Evolutionary conservation across 495 filamentous ascomycete species (phyloP), one percentile per base, ranked within the genome.

Genomic region (Neurospora discreta): DNA sequence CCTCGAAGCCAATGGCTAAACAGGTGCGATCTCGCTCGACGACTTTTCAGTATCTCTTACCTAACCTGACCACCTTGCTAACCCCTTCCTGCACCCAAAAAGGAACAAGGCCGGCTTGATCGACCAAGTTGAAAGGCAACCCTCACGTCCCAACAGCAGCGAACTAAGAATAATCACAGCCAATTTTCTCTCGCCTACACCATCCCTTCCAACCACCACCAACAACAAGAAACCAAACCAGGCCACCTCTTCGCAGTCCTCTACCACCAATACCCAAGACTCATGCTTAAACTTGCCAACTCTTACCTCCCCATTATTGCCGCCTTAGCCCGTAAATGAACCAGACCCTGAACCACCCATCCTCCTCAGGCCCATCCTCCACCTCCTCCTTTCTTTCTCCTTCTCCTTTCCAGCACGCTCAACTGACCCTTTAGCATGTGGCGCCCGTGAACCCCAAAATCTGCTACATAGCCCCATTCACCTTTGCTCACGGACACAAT

Each of bases 41-140:
- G n/a, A n/a, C n/a, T n/a, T n/a, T n/a, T n/a, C n/a, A n/a, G n/a
- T n/a, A n/a, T n/a, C n/a, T n/a, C n/a, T n/a, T n/a, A n/a, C n/a
- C n/a, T 71, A n/a, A 74, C 71, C 41, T 33, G 23, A 30, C 26
- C 39, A 40, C 39, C 11, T 15, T 33, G 1, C 42, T 44, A 44
- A 44, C 2, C 42, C 13, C 6, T 30, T 1, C 26, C 0, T 0
- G 33, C 5, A 33, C 23, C 30, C 13, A 44, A 7, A 18, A 78
- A n/a, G n/a, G n/a, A n/a, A n/a, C n/a, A n/a, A n/a, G n/a, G 70
- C 75, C 7, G 73, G 76, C 23, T 78, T 78, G 26, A 71, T 78
- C n/a, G 72, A 74, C 69, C 76, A 77, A 76, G 43, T 44, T 20
- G n/a, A 44, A 44, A 26, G 18, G 2, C 52, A 60, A 18, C 3